Base-by-base conservation (phyloP, 78 protist genomes). In the Tieghemostelium lacteum region DNA sequence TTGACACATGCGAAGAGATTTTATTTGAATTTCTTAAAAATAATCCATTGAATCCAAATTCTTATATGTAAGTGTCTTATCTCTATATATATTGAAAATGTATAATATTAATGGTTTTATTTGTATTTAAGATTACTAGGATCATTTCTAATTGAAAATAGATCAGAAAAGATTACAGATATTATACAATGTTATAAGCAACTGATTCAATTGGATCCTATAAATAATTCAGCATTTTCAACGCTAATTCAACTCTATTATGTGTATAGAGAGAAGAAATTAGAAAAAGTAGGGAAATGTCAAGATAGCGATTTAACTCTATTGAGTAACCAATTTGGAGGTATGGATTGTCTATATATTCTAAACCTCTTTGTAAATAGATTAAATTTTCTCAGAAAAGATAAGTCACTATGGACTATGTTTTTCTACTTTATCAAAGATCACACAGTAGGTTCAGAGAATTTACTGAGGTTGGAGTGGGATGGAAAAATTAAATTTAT, bases 91-190 rank as follows among this genome's bases (percentile, higher is more conserved):
- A 19, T 28, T 20, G 3, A 70, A 6, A 10, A 49, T 5, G 5
- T 29, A 12, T 71, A 50, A 1, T 71, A 71, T 45, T 29, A 17
- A 42, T 12, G 2, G 4, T 24, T n/a, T 24, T 8, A 26, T 0
- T 67, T 50, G 28, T 3, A 12, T 16, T 67, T 1, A 50, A 71
- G 77, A 2, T 71, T 71, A 52, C 33, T 71, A 33, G 77, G 77
- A 29, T 71, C 77, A 71, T 71, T 42, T 71, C 39, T 71, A 71
- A 71, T 71, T 45, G 65, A 71, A 71, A 6, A 71, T 52, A 50
- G 33, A 71, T 40, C 77, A 71, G 12, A 33, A 17, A 55, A 50
- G 12, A 33, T 0, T 29, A 36, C 45, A 50, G 22, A 28, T n/a
- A 50, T 71, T 19, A 50, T 71, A 20, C 50, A 28, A 16, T 71